Conservation (phyloP, 2,329 filamentous ascomycete species). For the Aspergillus neoniger region DNA sequence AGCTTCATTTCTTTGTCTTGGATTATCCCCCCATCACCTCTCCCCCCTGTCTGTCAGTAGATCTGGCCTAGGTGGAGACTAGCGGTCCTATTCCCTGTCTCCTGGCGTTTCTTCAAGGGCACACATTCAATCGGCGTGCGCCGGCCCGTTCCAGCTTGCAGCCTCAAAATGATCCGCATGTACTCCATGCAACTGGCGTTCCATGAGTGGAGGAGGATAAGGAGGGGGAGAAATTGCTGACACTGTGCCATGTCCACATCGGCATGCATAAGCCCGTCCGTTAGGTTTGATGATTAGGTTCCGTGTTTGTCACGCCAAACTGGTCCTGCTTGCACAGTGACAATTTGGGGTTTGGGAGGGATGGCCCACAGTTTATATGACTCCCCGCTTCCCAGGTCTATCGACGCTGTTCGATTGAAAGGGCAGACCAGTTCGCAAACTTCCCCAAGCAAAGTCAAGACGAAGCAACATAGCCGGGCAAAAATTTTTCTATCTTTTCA, state of each 20-base stretch:
- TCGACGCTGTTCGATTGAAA: conserved; percentile 17
- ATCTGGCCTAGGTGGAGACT: conserved; percentile 26
- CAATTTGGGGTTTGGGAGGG: conserved; percentile 24
- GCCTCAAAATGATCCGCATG: conserved; percentile 47
- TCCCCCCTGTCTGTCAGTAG: conserved; percentile 22
- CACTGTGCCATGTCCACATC: conserved; percentile 35
- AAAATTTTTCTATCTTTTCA: background rate
- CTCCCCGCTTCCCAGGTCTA: conserved; percentile 40
- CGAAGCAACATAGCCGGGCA: background rate
- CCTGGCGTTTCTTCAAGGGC: conserved; percentile 42
- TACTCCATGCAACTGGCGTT: conserved; percentile 33
- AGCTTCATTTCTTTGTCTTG: conserved; percentile 17
- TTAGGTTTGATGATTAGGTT: conserved; percentile 42
- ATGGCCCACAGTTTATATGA: conserved; percentile 42
- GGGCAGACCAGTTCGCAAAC: conserved; percentile 4
- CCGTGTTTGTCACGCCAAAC: conserved; percentile 35
- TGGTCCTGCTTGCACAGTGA: conserved; percentile 22
- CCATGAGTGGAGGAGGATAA: conserved; percentile 36
- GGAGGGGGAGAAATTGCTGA: conserved; percentile 36
- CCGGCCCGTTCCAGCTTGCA: conserved; percentile 51
- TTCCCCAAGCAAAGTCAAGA: conserved; percentile 7
- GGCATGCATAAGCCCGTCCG: conserved; percentile 42
- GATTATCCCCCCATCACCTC: conserved; percentile 10
- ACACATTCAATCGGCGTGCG: conserved; percentile 44
- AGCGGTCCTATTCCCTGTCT: conserved; percentile 25